Evolutionary conservation across 176 grass and related monocot species (phyloP).

Genomic region (Triticum turgidum): DNA sequence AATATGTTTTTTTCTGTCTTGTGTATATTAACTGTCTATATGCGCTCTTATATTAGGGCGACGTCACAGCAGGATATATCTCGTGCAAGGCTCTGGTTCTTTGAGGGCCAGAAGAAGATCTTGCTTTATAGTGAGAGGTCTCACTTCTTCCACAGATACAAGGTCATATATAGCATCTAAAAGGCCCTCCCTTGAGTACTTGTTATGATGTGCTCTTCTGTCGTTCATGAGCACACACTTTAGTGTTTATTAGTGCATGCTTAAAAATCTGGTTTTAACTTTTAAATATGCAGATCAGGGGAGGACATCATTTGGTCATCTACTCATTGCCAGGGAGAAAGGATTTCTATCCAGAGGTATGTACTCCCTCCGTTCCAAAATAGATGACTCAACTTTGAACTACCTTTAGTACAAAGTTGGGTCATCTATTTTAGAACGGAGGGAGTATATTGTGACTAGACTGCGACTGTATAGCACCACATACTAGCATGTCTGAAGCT

Average conservation of each 20-base stretch:
- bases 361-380: too few relatives aligned
- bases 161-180: slow-evolving; percentile 42
- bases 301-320: slow-evolving; percentile 69
- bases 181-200: background rate
- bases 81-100: slow-evolving; percentile 91
- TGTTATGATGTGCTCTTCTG: background rate
- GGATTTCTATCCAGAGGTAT: slow-evolving; percentile 90
- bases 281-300: slow-evolving; percentile 68
- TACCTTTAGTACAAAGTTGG: too few relatives aligned
- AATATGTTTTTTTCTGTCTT: background rate
- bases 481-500: background rate
- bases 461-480: background rate
- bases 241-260: background rate
- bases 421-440: too few relatives aligned
- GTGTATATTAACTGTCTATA: slow-evolving; percentile 31
- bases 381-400: too few relatives aligned
- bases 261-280: too few relatives aligned
- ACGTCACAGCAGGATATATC: slow-evolving; percentile 89
- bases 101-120: slow-evolving; percentile 83
- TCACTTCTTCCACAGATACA: slow-evolving; percentile 98
- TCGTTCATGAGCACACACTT: background rate
- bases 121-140: slow-evolving; percentile 97
- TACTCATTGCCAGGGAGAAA: slow-evolving; percentile 87
- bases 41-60: slow-evolving; percentile 45
- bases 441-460: background rate